Evolutionary conservation across 148 eudicot genomes (phyloP).

Genomic region (Rhododendron henanense): DNA sequence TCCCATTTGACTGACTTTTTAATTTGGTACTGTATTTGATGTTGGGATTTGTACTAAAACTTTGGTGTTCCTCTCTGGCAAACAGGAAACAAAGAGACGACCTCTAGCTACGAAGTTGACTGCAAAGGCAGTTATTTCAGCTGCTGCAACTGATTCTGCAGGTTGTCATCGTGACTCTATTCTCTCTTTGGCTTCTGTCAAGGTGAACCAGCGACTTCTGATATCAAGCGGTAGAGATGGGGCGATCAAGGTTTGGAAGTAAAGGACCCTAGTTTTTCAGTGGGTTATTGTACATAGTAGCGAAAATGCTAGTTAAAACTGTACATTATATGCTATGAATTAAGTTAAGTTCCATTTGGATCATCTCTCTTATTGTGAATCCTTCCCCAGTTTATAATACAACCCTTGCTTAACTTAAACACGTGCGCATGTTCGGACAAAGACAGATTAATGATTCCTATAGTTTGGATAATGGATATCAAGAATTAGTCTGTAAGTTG

Average conservation of each 20-base stretch:
- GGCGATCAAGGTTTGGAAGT: slow-evolving; percentile 96
- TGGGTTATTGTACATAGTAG: slow-evolving; percentile 28
- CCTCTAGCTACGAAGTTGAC: slow-evolving; percentile 65
- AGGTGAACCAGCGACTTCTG: slow-evolving; percentile 82
- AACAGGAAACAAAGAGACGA: slow-evolving; percentile 2
- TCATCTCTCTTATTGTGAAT: not conserved
- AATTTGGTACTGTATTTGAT: not conserved
- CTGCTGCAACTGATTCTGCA: slow-evolving; percentile 92
- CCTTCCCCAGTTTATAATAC: not conserved
- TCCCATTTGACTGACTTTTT: not conserved
- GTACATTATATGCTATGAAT: slow-evolving; percentile 16
- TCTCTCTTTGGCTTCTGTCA: slow-evolving; percentile 79
- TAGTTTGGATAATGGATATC: not conserved
- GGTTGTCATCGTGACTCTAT: slow-evolving; percentile 95
- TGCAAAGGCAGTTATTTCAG: slow-evolving; percentile 67
- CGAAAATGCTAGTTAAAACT: slow-evolving; percentile 8
- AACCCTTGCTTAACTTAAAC: not conserved
- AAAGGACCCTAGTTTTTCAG: slow-evolving; percentile 13
- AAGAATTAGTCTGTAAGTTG: not conserved
- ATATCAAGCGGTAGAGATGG: slow-evolving; percentile 95
- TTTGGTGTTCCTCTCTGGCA: not conserved
- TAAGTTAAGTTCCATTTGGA: not conserved
- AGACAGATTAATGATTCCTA: not conserved
- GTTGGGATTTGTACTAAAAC: not conserved
- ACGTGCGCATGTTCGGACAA: not conserved